These are phyloP conservation scores for Cercospora sp. DNA, from an alignment of 2,329 filamentous ascomycete genomes.

Conservation along the genomic window DNA sequence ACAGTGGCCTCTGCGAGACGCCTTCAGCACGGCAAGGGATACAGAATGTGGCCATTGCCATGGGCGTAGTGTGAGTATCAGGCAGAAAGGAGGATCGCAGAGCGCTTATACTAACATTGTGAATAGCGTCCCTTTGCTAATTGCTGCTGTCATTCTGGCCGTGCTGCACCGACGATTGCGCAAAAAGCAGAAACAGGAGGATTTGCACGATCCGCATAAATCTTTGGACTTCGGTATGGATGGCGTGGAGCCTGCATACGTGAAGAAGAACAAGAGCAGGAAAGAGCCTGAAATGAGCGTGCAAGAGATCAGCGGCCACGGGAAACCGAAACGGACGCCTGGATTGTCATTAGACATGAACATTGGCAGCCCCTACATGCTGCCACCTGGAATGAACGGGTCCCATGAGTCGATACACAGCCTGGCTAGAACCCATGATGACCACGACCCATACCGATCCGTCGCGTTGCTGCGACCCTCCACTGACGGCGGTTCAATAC, in stretches of 20 bases:
- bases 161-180: conserved; percentile 78
- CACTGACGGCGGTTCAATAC: conserved; percentile 41
- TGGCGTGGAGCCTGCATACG: conserved; percentile 24
- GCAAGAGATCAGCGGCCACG: conserved; percentile 50
- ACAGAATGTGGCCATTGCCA: conserved; percentile 38
- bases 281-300: conserved; percentile 57
- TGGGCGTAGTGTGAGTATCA: conserved; percentile 39
- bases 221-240: conserved; percentile 91
- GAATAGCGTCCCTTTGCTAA: conserved; percentile 72
- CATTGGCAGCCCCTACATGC: conserved; percentile 82
- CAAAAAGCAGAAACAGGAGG: conserved; percentile 71
- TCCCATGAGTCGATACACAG: conserved; percentile 87
- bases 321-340: conserved; percentile 47
- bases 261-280: conserved; percentile 44
- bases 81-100: background rate
- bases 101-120: conserved; percentile 28
- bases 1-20: conserved; percentile 33
- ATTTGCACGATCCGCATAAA: conserved; percentile 81
- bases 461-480: conserved; percentile 57
- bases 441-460: conserved; percentile 81
- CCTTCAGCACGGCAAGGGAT: conserved; percentile 30
- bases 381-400: conserved; percentile 76
- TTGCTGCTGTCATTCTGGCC: conserved; percentile 66
- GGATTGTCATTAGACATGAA: conserved; percentile 58
- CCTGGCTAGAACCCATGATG: conserved; percentile 70